Evolutionary conservation across 805 yeast genomes (phyloP).

Genomic region (Wickerhamomyces chambardii): DNA sequence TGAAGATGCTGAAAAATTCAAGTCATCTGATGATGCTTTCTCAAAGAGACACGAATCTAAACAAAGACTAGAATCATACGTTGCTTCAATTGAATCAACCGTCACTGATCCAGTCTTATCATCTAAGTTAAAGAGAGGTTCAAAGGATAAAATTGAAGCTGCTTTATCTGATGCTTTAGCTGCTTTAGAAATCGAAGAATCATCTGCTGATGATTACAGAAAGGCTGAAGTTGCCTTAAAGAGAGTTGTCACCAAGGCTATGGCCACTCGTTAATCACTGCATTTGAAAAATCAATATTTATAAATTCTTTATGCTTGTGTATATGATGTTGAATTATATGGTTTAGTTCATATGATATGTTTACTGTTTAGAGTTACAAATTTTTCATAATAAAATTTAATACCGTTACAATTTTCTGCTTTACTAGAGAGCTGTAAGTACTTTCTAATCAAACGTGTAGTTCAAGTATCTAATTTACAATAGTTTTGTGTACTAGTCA

Average conservation of each 20-base stretch:
- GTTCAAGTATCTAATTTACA: too few relatives aligned
- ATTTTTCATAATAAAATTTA: too few relatives aligned
- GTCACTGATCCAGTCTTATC: constrained; percentile 98
- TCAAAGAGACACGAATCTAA: constrained; percentile 99
- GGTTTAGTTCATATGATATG: too few relatives aligned
- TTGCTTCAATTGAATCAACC: constrained; percentile 89
- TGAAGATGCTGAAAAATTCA: constrained; percentile 97
- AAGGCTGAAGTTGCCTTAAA: constrained; percentile 98
- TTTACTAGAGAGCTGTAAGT: too few relatives aligned
- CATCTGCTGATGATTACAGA: constrained; percentile 95
- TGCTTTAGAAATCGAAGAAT: constrained; percentile 94
- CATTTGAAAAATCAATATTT: constrained; percentile 4
- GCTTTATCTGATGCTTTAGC: constrained; percentile 98
- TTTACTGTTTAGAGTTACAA: not conserved
- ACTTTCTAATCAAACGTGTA: too few relatives aligned
- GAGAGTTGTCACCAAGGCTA: constrained; percentile 99
- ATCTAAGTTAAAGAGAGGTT: constrained; percentile 94
- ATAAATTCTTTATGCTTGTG: not conserved
- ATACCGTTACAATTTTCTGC: too few relatives aligned
- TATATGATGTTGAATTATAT: not conserved
- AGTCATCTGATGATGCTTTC: constrained; percentile 97
- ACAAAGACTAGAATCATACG: constrained; percentile 98
- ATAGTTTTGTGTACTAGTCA: too few relatives aligned
- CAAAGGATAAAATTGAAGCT: constrained; percentile 95
- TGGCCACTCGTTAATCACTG: constrained; percentile 80